phyloP scores from a whole-genome alignment of 768 basidiomycete genomes.

The Filobasidium wieringae region DNA sequence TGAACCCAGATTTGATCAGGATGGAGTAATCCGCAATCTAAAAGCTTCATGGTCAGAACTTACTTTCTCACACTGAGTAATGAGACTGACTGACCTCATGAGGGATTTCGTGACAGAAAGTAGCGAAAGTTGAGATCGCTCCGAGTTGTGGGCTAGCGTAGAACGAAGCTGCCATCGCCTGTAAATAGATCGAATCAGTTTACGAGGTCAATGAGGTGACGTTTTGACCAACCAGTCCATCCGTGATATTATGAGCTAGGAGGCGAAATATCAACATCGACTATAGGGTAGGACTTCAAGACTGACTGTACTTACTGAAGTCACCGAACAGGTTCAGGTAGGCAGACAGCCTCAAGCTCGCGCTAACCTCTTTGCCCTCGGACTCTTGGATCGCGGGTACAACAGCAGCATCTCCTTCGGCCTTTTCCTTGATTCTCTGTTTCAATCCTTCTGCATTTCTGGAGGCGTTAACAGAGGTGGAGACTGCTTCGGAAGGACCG shows the following conservation, averaged over 20 bases:
- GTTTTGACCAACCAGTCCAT: slow-evolving; percentile 49
- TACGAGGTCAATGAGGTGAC: slow-evolving; percentile 46
- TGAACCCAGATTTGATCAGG: slow-evolving; percentile 69
- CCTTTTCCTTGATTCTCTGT: neutral
- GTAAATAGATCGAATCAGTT: slow-evolving; percentile 1
- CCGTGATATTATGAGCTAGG: slow-evolving; percentile 75
- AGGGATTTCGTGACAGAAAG: slow-evolving; percentile 89
- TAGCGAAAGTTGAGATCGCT: slow-evolving; percentile 86
- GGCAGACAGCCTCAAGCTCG: slow-evolving; percentile 72
- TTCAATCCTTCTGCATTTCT: neutral
- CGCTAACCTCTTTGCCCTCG: slow-evolving; percentile 29
- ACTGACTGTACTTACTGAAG: slow-evolving; percentile 48
- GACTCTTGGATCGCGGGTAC: neutral
- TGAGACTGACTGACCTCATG: slow-evolving; percentile 50
- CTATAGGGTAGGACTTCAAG: too few species aligned
- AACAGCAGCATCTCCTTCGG: neutral
- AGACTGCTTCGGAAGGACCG: neutral
- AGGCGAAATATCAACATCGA: neutral
- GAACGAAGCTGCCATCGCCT: slow-evolving; percentile 88
- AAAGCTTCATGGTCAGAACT: neutral
- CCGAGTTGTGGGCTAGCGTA: slow-evolving; percentile 89
- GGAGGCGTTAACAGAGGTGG: neutral
- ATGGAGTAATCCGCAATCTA: slow-evolving; percentile 92
- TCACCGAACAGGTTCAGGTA: slow-evolving; percentile 88
- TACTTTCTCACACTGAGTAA: neutral